Base-by-base conservation (phyloP, 2,329 filamentous ascomycete genomes). In the Neofusicoccum ribis region DNA sequence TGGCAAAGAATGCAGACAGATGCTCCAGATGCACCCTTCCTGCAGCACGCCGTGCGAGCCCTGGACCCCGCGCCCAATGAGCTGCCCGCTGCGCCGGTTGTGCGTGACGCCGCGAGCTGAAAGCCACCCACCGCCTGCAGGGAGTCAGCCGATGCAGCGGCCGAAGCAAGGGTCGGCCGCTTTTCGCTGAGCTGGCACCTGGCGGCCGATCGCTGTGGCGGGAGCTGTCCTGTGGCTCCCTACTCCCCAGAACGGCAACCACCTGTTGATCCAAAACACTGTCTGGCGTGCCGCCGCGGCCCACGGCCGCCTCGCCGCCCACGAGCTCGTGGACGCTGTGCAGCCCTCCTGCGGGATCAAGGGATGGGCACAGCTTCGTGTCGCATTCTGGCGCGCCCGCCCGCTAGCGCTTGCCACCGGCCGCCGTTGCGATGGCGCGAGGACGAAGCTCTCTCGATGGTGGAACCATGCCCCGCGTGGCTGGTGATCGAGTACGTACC, bases 201-300 rank as follows among this genome's bases (percentile, higher is more conserved):
- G 41, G 27, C 56, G 31, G 56, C 56, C 56, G 41, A 60, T 60
- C 56, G 56, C 56, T 60, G 56, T 60, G 56, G 56, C 56, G 56
- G 56, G 43, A 60, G 56, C 56, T 60, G 43, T 36, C 41, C 41
- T 60, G 56, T 60, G 56, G 56, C 56, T 60, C 56, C 31, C 31
- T 60, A 43, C 56, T 60, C 43, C 43, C 39, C 37, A n/a, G n/a
- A 44, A 43, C 20, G 52, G 52, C 37, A 58, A 39, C 17, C 37
- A 27, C 17, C 41, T 47, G 56, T 49, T 36, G 27, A 60, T 60
- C 41, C 56, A 47, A 47, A 60, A 36, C 17, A 23, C 56, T 17
- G 15, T 20, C 14, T n/a, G 12, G 9, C 34, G 49, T 23, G 27
- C 11, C 49, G 49, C 27, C 27, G 49, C 49, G 23, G 49, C 49